These are phyloP conservation scores for Fusarium buharicum DNA, from an alignment of 2,329 filamentous ascomycete species.

Conservation along the genomic window DNA sequence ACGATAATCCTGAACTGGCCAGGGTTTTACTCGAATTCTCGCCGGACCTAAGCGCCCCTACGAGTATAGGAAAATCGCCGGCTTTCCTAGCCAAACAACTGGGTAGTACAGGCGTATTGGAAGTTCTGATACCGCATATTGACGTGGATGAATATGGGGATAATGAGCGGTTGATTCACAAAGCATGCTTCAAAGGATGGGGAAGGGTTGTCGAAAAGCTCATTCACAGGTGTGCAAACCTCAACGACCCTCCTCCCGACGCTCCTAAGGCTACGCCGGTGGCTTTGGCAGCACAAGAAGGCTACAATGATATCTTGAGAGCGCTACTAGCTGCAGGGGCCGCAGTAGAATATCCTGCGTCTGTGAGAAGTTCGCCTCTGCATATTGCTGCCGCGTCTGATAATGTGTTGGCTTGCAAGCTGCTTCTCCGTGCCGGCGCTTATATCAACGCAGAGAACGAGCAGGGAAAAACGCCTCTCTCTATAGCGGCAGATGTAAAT, in stretches of 20 bases:
- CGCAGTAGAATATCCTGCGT: constrained; percentile 13
- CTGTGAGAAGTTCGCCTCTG: constrained; percentile 12
- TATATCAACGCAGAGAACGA: constrained; percentile 21
- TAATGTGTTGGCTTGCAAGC: constrained; percentile 16
- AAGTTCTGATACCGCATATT: constrained; percentile 21
- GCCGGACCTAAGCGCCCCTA: constrained; percentile 12
- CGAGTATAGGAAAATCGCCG: constrained; percentile 21
- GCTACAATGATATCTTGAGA: constrained; percentile 19
- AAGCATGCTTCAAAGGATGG: constrained; percentile 25
- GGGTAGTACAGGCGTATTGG: constrained; percentile 17
- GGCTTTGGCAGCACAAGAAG: constrained; percentile 17
- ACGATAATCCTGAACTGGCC: constrained; percentile 22
- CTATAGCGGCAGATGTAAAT: constrained; percentile 17
- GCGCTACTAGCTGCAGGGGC: constrained; percentile 27
- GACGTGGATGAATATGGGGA: constrained; percentile 26
- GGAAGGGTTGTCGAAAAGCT: constrained; percentile 27
- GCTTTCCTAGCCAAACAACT: constrained; percentile 27
- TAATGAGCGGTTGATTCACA: constrained; percentile 27
- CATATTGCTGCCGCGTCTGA: constrained; percentile 23
- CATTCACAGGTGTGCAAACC: constrained; percentile 24
- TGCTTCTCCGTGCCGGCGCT: constrained; percentile 26
- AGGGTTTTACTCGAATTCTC: constrained; percentile 25
- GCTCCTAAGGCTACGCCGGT: constrained; percentile 32
- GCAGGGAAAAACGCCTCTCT: constrained; percentile 18
- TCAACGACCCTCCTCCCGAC: constrained; percentile 20